Evolutionary conservation across 1,284 basidiomycete species (phyloP).

Genomic region (Trametes pubescens): DNA sequence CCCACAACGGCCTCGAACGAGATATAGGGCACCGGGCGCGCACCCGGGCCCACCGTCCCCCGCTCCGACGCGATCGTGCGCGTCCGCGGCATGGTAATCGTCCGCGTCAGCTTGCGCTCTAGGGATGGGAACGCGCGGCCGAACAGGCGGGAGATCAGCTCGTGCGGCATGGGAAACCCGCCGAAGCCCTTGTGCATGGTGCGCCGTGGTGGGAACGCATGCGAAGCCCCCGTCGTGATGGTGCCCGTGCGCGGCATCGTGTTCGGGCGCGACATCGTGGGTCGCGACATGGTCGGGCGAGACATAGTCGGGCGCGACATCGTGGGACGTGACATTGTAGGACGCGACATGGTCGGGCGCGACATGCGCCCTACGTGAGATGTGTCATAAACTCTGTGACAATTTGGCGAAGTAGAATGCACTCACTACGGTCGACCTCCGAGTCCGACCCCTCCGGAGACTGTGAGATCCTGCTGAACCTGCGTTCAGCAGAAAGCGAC

Average conservation of each 20-base stretch:
- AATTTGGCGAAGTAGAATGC: neutral
- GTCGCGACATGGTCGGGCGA: constrained; percentile 25
- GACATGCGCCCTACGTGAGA: neutral
- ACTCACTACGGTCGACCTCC: constrained; percentile 22
- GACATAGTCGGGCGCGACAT: constrained; percentile 20
- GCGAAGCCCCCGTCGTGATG: constrained; percentile 21
- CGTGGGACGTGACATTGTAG: constrained; percentile 33
- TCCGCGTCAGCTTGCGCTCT: constrained; percentile 40
- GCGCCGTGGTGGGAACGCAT: constrained; percentile 35
- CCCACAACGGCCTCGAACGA: constrained; percentile 88
- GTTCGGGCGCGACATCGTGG: constrained; percentile 31
- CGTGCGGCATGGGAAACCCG: constrained; percentile 90
- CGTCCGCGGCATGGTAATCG: constrained; percentile 43
- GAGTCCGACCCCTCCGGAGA: constrained; percentile 16
- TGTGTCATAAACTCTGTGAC: neutral
- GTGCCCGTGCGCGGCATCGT: constrained; percentile 31
- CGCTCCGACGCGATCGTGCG: constrained; percentile 44
- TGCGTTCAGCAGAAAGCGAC: constrained; percentile 24
- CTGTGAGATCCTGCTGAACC: constrained; percentile 28
- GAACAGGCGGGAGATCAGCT: constrained; percentile 49
- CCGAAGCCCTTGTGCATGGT: constrained; percentile 70
- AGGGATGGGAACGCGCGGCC: constrained; percentile 40
- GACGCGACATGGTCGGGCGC: constrained; percentile 29
- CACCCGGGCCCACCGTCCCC: constrained; percentile 45
- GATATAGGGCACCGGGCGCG: constrained; percentile 81